These are phyloP conservation scores for Xanthoceras sorbifolium DNA, from an alignment of 345 rosid species.

Conservation along the genomic window DNA sequence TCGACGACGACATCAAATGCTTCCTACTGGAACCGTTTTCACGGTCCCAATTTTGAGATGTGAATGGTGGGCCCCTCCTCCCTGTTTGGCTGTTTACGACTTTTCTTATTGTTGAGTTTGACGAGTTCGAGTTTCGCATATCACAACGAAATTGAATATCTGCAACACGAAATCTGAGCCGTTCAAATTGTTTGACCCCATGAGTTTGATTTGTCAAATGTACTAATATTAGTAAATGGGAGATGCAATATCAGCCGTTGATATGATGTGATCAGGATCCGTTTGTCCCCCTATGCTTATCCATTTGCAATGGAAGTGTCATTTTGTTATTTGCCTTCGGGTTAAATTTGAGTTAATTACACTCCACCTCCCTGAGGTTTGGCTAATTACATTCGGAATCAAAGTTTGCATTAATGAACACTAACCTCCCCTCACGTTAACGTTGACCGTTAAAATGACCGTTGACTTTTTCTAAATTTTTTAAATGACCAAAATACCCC, in stretches of 20 bases:
- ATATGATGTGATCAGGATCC: background rate
- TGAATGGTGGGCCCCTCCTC: background rate
- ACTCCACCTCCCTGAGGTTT: too few relatives aligned
- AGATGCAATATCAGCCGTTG: background rate
- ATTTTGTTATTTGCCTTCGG: background rate
- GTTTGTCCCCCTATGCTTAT: conserved; percentile 1
- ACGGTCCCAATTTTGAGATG: conserved; percentile 7
- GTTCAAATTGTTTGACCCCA: background rate
- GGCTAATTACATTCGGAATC: too few relatives aligned
- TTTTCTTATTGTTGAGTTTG: background rate
- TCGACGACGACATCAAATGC: background rate
- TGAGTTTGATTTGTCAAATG: background rate
- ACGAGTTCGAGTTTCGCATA: conserved; percentile 7
- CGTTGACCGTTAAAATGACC: too few relatives aligned
- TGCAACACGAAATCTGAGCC: background rate
- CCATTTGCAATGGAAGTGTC: background rate
- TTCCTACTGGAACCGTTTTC: background rate
- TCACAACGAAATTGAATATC: background rate
- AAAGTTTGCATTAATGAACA: too few relatives aligned
- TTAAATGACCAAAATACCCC: too few relatives aligned
- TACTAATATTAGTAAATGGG: background rate
- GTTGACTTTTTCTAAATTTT: too few relatives aligned
- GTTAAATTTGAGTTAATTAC: too few relatives aligned
- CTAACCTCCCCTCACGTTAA: too few relatives aligned
- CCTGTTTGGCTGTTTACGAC: too few relatives aligned